Evolutionary conservation across 306 rosid species (phyloP).

Genomic region (Rosa chinensis): DNA sequence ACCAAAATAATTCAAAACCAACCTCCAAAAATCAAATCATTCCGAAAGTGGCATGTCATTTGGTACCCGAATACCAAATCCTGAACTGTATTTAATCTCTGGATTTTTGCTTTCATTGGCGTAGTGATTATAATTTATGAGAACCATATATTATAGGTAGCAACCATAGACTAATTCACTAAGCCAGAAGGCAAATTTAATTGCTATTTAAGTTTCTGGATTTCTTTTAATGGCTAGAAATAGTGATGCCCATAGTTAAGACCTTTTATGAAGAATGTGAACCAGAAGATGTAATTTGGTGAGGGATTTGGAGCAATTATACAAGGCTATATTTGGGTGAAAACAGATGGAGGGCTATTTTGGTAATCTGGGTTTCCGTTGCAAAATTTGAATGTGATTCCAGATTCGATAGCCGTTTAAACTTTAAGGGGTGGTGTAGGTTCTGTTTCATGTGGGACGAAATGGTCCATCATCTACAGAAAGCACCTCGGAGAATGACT

Average conservation of each 20-base stretch:
- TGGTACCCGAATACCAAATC: not conserved
- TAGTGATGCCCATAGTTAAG: not conserved
- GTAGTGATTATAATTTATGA: not conserved
- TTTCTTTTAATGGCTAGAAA: not conserved
- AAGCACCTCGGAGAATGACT: slow-evolving; percentile 15
- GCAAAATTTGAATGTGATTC: slow-evolving; percentile 18
- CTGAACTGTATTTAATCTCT: not conserved
- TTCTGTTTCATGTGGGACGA: slow-evolving; percentile 4
- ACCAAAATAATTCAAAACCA: too few species aligned
- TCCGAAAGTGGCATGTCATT: not conserved
- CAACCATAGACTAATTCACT: not conserved
- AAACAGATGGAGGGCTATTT: not conserved
- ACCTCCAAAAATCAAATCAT: not conserved
- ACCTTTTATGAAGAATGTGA: not conserved
- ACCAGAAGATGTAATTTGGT: not conserved
- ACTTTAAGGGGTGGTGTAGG: not conserved
- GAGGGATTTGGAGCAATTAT: not conserved
- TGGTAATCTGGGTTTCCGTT: not conserved
- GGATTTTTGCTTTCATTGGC: not conserved
- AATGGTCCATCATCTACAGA: slow-evolving; percentile 11
- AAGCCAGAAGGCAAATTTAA: slow-evolving; percentile 5
- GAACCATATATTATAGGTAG: not conserved
- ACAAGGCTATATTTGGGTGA: not conserved
- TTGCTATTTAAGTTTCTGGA: not conserved
- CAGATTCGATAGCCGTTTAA: slow-evolving; percentile 34